Percentiles rank a stretch among this genome's conserved stretches.
phyloP scores from a whole-genome alignment of 495 filamentous ascomycete species.

The Aspergillus leporis region DNA sequence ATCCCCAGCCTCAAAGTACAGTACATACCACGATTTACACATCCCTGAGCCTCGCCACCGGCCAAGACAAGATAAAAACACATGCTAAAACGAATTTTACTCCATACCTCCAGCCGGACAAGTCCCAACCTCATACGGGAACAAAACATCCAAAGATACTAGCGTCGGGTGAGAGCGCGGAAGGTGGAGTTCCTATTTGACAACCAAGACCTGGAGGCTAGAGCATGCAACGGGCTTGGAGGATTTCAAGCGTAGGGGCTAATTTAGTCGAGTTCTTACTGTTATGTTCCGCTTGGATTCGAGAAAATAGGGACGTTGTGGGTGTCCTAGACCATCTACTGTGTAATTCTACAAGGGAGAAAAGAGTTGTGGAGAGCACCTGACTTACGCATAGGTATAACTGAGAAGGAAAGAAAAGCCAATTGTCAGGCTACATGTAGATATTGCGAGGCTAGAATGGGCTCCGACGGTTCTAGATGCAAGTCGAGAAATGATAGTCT shows the following conservation, averaged over 20 bases:
- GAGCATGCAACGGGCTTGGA: neutral
- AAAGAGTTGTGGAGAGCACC: no score
- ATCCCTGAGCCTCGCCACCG: neutral
- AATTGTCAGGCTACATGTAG: no score
- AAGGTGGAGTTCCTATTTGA: constrained; percentile 1
- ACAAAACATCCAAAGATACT: constrained; percentile 7
- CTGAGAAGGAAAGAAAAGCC: no score
- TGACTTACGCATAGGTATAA: no score
- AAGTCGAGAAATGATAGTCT: neutral
- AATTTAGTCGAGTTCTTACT: neutral
- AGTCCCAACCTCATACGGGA: neutral
- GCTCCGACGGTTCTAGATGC: neutral
- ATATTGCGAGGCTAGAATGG: neutral
- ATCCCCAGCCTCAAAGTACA: neutral
- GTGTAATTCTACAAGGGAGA: neutral
- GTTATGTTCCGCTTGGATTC: neutral
- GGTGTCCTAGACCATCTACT: no score
- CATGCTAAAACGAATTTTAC: neutral
- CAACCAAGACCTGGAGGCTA: neutral
- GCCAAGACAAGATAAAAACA: neutral
- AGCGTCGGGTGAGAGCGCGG: constrained; percentile 12
- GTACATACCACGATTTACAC: no score
- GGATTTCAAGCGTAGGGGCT: constrained; percentile 2
- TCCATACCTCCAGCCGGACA: neutral
- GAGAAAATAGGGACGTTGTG: no score